Evolutionary conservation across 2,329 filamentous ascomycete species (phyloP).

Genomic region (Monilinia fructicola): DNA sequence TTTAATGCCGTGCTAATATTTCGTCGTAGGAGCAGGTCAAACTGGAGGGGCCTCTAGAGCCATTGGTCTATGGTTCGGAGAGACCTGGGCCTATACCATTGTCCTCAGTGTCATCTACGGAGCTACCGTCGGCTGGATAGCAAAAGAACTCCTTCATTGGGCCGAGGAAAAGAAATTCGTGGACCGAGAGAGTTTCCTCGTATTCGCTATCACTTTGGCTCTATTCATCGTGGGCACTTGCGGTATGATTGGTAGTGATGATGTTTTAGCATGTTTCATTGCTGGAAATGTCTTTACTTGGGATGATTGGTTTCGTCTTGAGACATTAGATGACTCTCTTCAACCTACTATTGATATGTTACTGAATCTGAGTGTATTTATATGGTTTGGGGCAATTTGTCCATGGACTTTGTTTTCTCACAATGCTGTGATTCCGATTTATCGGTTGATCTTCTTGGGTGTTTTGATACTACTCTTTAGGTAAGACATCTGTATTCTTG

Average conservation of each 20-base stretch:
- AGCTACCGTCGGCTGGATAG: conserved; percentile 73
- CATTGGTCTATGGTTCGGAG: conserved; percentile 78
- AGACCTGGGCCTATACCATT: conserved; percentile 83
- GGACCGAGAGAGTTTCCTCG: conserved; percentile 41
- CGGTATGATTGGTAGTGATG: conserved; percentile 88
- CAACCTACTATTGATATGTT: conserved; percentile 95
- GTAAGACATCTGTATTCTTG: conserved; percentile 20
- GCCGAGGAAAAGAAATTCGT: conserved; percentile 75
- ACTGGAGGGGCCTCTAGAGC: conserved; percentile 62
- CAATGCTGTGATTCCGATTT: conserved; percentile 69
- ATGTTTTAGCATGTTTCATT: conserved; percentile 88
- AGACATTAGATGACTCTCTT: conserved; percentile 87
- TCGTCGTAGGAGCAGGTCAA: conserved; percentile 41
- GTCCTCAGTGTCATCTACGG: conserved; percentile 77
- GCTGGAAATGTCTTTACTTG: conserved; percentile 89
- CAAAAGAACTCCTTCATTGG: conserved; percentile 79
- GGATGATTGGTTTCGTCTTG: conserved; percentile 91
- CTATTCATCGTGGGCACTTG: conserved; percentile 86
- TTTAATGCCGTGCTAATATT: neutral
- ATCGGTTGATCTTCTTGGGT: conserved; percentile 70
- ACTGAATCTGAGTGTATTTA: conserved; percentile 76
- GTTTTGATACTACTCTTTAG: conserved; percentile 75
- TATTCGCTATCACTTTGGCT: conserved; percentile 74
- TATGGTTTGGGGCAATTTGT: conserved; percentile 86
- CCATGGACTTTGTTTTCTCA: conserved; percentile 72